Conservation (phyloP, 108 stramenopile species). For the Fragilaria radians region DNA sequence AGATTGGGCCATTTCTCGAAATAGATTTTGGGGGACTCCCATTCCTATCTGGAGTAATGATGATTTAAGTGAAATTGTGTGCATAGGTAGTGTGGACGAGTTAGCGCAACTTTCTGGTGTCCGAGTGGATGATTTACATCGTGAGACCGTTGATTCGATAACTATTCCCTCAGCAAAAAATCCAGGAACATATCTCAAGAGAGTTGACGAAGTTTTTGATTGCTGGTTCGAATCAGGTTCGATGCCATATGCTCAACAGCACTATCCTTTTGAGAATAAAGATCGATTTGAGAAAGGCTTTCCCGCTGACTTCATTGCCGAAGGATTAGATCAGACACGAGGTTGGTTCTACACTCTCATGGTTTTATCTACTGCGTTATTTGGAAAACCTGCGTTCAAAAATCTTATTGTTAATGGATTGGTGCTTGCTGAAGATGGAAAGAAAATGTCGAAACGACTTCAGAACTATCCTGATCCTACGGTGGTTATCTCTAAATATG, state of each 20-base stretch:
- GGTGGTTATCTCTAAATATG: constrained; percentile 88
- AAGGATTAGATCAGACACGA: constrained; percentile 99
- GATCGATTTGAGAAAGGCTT: constrained; percentile 93
- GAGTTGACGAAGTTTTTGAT: constrained; percentile 99
- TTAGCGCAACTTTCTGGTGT: constrained; percentile 84
- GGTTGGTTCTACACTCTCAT: constrained; percentile 99
- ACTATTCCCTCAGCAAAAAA: constrained; percentile 94
- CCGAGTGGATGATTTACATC: constrained; percentile 88
- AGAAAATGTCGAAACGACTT: constrained; percentile 99
- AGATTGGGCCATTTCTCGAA: constrained; percentile 98
- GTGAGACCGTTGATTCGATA: constrained; percentile 92
- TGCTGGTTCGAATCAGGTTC: constrained; percentile 99
- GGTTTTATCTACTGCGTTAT: constrained; percentile 98
- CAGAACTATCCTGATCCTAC: constrained; percentile 99
- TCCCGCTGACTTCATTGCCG: constrained; percentile 99
- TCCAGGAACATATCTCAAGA: constrained; percentile 72
- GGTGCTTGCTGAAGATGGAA: constrained; percentile 95
- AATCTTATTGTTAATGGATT: constrained; percentile 99
- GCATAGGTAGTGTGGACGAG: constrained; percentile 93
- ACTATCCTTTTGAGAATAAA: constrained; percentile 99
- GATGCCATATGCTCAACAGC: constrained; percentile 99
- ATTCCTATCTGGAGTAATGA: constrained; percentile 99
- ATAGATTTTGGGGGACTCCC: constrained; percentile 99
- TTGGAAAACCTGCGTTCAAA: constrained; percentile 97
- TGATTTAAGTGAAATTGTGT: constrained; percentile 88